Evolutionary conservation across 352 stramenopile species (phyloP).

Genomic region (Pythium plurisporium): DNA sequence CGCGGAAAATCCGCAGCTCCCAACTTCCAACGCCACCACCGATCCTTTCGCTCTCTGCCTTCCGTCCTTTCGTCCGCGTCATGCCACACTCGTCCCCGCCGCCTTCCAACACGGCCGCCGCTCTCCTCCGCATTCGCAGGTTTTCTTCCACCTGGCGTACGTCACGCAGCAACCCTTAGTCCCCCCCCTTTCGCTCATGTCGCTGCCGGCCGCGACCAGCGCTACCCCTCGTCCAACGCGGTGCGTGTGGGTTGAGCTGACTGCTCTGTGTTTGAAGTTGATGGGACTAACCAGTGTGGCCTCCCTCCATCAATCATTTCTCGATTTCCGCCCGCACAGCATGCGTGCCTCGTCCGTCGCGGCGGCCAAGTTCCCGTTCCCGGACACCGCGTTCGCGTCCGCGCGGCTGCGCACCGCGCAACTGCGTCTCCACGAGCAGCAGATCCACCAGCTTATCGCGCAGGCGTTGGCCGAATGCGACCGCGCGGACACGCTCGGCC

Average conservation of each 20-base stretch:
- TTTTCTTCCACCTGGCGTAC: background rate
- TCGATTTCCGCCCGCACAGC: background rate
- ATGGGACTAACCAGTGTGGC: too few relatives aligned
- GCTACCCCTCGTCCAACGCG: background rate
- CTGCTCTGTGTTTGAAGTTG: background rate
- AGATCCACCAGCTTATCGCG: background rate
- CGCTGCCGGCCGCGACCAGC: background rate
- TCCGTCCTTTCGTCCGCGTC: background rate
- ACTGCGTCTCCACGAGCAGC: background rate
- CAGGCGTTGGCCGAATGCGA: constrained; percentile 12
- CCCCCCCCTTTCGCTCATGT: background rate
- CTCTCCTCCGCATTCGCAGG: too few relatives aligned
- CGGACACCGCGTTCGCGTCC: background rate
- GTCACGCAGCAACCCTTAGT: background rate
- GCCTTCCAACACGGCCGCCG: background rate
- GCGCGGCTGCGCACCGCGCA: background rate
- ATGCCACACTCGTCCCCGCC: background rate
- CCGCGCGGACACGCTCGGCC: constrained; percentile 6
- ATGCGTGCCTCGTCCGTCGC: background rate
- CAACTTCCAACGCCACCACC: too few relatives aligned
- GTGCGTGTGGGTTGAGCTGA: background rate
- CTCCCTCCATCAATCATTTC: background rate
- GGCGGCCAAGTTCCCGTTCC: constrained; percentile 1
- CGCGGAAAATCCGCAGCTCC: background rate
- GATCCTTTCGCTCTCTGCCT: background rate